Evolutionary conservation across 371 early-diverging fungal genomes (phyloP), one percentile per base, ranked within the genome.

Genomic region (Mortierella sp.): DNA sequence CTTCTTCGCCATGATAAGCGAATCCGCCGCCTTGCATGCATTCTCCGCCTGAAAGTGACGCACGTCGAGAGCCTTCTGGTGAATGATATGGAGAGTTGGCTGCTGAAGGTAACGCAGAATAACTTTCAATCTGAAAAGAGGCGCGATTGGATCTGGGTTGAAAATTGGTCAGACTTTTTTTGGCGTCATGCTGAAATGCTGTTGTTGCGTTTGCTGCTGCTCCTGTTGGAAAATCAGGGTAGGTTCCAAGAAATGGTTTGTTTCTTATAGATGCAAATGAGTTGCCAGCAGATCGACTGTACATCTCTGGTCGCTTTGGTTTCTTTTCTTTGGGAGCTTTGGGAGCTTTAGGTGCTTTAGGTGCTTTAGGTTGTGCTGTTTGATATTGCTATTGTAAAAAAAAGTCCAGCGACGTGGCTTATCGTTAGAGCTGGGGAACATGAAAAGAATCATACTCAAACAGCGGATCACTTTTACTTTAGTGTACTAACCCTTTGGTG

Each of bases 281-380:
- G 54, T 64, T 66, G 55, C 70, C 70, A 28, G 74, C 74, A 6
- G 81, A 80, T 29, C 68, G 75, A 32, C 43, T 64, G 61, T 80
- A 80, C 45, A 75, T 32, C 2, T 40, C 42, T 1, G 75, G 67
- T 0, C 62, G 64, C 58, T 68, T 75, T 28, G 34, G 29, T 35
- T 70, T 73, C 57, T 70, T 70, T 34, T 69, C 80, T 63, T 45
- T 45, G 19, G 45, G 45, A 0, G 45, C 1, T 45, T 45, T 45
- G 19, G 45, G n/a, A 2, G 45, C 2, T 19, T 45, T 45, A 45
- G 45, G 45, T 0, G 45, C 1, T 45, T 45, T 45, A 17, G 45
- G n/a, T 6, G 45, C 2, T 19, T 45, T 45, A 5, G 19, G 45
- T 4, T 45, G 45, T 19, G 8, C 10, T 13, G 40, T 13, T 37